Evolutionary conservation across 2,329 filamentous ascomycete species (phyloP).

Genomic region (Pseudocercospora ulei): DNA sequence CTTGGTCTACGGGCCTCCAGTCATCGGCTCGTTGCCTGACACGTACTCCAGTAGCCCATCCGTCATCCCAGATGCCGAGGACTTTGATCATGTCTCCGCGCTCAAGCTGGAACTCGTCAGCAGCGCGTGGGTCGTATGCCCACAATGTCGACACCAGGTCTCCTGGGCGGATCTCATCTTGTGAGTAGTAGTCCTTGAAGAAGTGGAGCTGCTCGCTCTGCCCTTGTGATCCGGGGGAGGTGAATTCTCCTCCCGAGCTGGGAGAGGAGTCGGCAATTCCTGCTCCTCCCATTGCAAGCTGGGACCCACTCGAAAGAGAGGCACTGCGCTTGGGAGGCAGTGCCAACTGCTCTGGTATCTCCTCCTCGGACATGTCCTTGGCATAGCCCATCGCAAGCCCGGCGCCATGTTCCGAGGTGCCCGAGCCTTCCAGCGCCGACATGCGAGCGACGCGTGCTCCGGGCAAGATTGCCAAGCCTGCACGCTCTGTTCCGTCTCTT

Average conservation of each 20-base stretch:
- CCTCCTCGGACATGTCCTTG: conserved; percentile 56
- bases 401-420: conserved; percentile 43
- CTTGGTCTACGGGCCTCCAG: conserved; percentile 59
- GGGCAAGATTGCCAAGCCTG: conserved; percentile 64
- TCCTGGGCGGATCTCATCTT: conserved; percentile 86
- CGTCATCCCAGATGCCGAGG: conserved; percentile 97
- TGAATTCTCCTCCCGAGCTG: conserved; percentile 63
- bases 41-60: conserved; percentile 90
- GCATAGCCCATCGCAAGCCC: conserved; percentile 36
- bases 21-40: conserved; percentile 76
- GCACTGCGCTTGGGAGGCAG: conserved; percentile 58
- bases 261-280: conserved; percentile 63
- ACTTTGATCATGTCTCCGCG: conserved; percentile 97
- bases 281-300: conserved; percentile 43
- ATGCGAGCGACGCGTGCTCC: conserved; percentile 88
- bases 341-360: conserved; percentile 48
- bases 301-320: conserved; percentile 76
- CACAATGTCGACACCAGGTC: conserved; percentile 86
- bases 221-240: conserved; percentile 78
- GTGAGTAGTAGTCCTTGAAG: conserved; percentile 98
- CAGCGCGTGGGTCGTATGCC: conserved; percentile 91
- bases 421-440: conserved; percentile 77
- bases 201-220: conserved; percentile 92
- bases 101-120: conserved; percentile 86
- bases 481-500: conserved; percentile 31